A percentile compares a stretch with the other conserved stretches of the same genome.
Conservation (phyloP, 495 filamentous ascomycete genomes). For the Penicillium steckii region DNA sequence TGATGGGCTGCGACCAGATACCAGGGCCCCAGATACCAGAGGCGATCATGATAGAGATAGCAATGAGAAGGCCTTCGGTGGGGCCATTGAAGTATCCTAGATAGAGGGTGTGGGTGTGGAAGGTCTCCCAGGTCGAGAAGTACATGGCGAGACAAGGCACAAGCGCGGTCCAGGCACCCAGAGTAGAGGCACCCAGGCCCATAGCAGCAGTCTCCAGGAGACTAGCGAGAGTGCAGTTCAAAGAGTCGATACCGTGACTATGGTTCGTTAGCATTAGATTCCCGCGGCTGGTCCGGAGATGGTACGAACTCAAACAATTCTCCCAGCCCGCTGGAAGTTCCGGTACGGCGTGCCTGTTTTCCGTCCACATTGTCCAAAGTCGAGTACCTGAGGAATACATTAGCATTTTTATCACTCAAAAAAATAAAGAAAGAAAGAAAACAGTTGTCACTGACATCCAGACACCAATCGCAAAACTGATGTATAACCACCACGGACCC, state of each 20-base stretch:
- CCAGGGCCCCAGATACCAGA: conserved; percentile 85
- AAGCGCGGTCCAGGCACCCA: conserved; percentile 87
- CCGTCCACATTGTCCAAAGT: conserved; percentile 99
- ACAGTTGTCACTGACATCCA: conserved; percentile 66
- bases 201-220: conserved; percentile 87
- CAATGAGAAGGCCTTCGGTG: conserved; percentile 91
- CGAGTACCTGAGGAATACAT: conserved; percentile 84
- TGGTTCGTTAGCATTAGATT: conserved; percentile 28
- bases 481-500: conserved; percentile 90
- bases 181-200: conserved; percentile 76
- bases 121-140: conserved; percentile 99
- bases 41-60: conserved; percentile 77
- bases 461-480: conserved; percentile 87
- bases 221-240: conserved; percentile 93
- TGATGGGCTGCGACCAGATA: conserved; percentile 78
- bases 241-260: conserved; percentile 92
- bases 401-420: background rate
- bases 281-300: background rate
- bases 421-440: background rate
- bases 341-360: conserved; percentile 93
- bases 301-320: conserved; percentile 85
- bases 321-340: conserved; percentile 89
- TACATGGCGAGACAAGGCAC: conserved; percentile 96
- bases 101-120: conserved; percentile 96
- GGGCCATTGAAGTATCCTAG: conserved; percentile 97